Base-by-base conservation (phyloP, 352 stramenopile species). In the Globisporangium yorkense region DNA sequence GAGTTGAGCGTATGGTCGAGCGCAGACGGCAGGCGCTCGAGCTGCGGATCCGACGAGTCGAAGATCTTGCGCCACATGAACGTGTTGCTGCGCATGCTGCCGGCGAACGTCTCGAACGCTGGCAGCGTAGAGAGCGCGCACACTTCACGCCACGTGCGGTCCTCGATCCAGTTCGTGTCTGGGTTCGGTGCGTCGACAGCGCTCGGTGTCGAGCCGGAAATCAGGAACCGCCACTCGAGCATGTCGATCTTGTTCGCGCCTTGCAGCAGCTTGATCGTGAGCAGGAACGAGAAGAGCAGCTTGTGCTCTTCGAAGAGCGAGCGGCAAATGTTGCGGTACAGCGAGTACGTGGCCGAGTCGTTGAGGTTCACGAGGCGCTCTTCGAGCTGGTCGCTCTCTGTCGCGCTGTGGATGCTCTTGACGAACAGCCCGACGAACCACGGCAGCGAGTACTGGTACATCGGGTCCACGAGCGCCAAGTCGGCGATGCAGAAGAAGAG, bases 291-390 rank as follows among this genome's bases (percentile, higher is more conserved):
- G 57, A 98, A 97, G 1, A 98, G 61, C 0, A 97, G 71, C 60
- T 98, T 98, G 78, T 98, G 90, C 40, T 96, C 82, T 66, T 98
- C 93, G 61, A 98, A 98, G 8, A 98, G 76, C 10, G 85, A 96
- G 0, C 91, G 74, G 59, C 93, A 98, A 54, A 98, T 94, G 62
- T 97, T 98, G 9, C 83, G 87, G 66, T 98, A 98, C 16, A 98
- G 63, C 37, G 92, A 96, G 53, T 97, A 97, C 12, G 93, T 98
- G 46, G 90, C 92, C 2, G 80, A 97, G 50, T 97, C 86, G 51
- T 96, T 97, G 10, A 98, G 66, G 56, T 95, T 91, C 13, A 70
- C 68, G 5, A 98, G 67, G 16, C 92, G 62, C 58, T 85, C 71
- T 55, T 95, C 85, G 3, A 98, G 75, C 27, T 92, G 80, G 8